Percentiles rank a stretch among this genome's conserved stretches.
Conservation (phyloP, 2,329 filamentous ascomycete species). For the Lachnellula willkommii region DNA sequence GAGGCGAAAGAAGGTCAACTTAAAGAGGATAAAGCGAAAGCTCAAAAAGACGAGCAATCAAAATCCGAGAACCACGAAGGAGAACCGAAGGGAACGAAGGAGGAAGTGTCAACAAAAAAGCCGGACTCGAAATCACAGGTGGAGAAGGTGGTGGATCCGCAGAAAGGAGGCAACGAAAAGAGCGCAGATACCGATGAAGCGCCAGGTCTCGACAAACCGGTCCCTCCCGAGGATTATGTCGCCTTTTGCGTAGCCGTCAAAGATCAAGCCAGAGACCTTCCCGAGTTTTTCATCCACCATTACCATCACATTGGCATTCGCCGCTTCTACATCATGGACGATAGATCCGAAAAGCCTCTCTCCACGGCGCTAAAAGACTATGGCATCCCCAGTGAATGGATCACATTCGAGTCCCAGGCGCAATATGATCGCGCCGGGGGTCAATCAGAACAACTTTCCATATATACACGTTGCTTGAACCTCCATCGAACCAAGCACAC, state of each 20-base stretch:
- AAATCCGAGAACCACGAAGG: not conserved
- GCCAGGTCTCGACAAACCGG: not conserved
- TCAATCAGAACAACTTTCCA: slow-evolving; percentile 12
- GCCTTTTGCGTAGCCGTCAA: slow-evolving; percentile 27
- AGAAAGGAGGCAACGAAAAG: no score
- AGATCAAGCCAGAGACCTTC: slow-evolving; percentile 22
- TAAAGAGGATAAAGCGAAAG: not conserved
- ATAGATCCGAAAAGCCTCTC: slow-evolving; percentile 23
- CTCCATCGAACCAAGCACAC: slow-evolving; percentile 27
- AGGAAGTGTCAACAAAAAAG: not conserved
- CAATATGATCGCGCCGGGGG: not conserved
- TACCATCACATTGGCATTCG: slow-evolving; percentile 26
- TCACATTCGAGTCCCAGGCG: slow-evolving; percentile 21
- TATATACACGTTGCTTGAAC: slow-evolving; percentile 21
- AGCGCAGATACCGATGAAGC: no score
- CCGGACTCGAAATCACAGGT: not conserved
- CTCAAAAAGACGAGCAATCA: not conserved
- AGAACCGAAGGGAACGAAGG: not conserved
- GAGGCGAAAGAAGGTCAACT: not conserved
- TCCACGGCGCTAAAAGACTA: slow-evolving; percentile 11
- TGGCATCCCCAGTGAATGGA: slow-evolving; percentile 16
- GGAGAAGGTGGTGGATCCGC: no score
- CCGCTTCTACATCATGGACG: slow-evolving; percentile 29
- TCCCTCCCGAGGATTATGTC: slow-evolving; percentile 17
- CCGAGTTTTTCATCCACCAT: slow-evolving; percentile 27